A percentile compares a stretch with the other conserved stretches of the same genome.
phyloP scores from a whole-genome alignment of 148 eudicot species.

The Tetragonia tetragonoides region DNA sequence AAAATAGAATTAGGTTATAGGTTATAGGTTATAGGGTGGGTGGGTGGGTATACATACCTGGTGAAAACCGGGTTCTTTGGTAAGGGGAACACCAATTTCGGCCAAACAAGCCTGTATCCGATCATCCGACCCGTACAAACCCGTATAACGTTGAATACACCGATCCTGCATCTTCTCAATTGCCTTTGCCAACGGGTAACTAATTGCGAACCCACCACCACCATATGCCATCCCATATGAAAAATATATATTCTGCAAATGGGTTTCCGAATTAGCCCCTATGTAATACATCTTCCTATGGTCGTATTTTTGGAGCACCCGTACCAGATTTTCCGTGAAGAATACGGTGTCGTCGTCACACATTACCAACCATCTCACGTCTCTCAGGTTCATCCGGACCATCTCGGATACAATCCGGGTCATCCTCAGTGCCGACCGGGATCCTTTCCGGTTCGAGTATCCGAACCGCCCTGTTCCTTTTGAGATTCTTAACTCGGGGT shows the following conservation, averaged over 20 bases:
- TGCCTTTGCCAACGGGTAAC: conserved; percentile 52
- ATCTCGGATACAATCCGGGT: conserved; percentile 63
- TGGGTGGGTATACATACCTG: conserved; percentile 49
- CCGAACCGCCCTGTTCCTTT: conserved; percentile 31
- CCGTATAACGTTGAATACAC: conserved; percentile 42
- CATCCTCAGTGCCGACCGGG: conserved; percentile 43
- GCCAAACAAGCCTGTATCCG: conserved; percentile 66
- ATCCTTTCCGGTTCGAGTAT: conserved; percentile 33
- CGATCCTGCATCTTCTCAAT: conserved; percentile 52
- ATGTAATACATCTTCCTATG: conserved; percentile 56
- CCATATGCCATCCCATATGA: conserved; percentile 63
- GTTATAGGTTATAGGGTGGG: too few species aligned
- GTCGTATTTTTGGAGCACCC: conserved; percentile 56
- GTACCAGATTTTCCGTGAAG: conserved; percentile 46
- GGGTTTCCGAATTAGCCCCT: conserved; percentile 56
- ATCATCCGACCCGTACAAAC: conserved; percentile 60
- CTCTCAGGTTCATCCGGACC: conserved; percentile 33
- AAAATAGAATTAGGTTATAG: too few species aligned
- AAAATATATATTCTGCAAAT: conserved; percentile 45
- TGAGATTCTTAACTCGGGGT: conserved; percentile 42
- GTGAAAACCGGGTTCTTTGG: conserved; percentile 58
- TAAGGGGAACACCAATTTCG: conserved; percentile 68
- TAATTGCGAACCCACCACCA: conserved; percentile 70
- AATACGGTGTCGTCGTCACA: conserved; percentile 72
- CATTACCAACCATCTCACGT: conserved; percentile 57